Conservation (phyloP, 805 yeast species). For the Starmerella khaoyaiensis region DNA sequence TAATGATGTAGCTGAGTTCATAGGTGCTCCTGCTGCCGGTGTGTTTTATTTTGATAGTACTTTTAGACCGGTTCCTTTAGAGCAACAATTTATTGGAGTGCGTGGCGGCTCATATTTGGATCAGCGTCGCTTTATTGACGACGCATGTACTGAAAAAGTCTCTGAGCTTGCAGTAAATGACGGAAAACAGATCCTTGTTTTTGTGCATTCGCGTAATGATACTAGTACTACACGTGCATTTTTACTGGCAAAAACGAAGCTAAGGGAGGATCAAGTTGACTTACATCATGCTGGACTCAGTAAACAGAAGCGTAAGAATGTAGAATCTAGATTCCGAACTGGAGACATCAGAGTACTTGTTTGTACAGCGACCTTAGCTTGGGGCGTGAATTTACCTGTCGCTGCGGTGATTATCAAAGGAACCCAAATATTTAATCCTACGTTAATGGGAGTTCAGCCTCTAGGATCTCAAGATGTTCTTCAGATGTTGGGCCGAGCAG, state of each 20-base stretch:
- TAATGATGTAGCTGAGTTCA: conserved; percentile 68
- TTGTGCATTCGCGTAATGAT: conserved; percentile 90
- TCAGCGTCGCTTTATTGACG: conserved; percentile 70
- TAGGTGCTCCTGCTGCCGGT: conserved; percentile 43
- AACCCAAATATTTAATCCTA: conserved; percentile 87
- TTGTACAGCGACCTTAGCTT: conserved; percentile 95
- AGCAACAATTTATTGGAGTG: conserved; percentile 77
- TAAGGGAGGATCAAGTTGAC: conserved; percentile 62
- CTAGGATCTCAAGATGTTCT: conserved; percentile 88
- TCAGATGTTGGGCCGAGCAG: conserved; percentile 98
- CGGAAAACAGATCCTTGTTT: conserved; percentile 69
- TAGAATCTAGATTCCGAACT: conserved; percentile 67
- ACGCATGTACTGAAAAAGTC: conserved; percentile 75
- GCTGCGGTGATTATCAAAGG: conserved; percentile 94
- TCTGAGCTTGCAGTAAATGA: conserved; percentile 39
- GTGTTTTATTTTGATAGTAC: conserved; percentile 76
- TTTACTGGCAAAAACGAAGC: conserved; percentile 33
- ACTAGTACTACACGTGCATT: conserved; percentile 63
- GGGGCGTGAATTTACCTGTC: conserved; percentile 99
- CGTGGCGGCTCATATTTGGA: conserved; percentile 73
- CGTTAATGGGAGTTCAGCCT: conserved; percentile 76
- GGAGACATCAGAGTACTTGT: conserved; percentile 83
- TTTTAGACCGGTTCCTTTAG: conserved; percentile 84
- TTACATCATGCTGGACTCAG: conserved; percentile 96
- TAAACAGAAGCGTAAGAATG: conserved; percentile 69